Evolutionary conservation across 2,329 filamentous ascomycete species (phyloP).

Genomic region (Pyrenophora seminiperda): DNA sequence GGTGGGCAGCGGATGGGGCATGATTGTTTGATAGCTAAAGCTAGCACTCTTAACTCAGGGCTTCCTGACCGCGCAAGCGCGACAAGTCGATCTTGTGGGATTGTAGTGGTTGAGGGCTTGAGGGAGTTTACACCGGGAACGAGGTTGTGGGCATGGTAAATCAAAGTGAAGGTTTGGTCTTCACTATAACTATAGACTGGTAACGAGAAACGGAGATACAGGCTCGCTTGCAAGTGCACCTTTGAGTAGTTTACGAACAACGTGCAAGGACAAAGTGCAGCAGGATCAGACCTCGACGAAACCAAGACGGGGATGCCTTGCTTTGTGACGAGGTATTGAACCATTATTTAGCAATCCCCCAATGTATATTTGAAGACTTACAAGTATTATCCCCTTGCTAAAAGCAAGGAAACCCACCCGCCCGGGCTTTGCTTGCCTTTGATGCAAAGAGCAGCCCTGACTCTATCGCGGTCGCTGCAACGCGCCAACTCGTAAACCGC

Average conservation of each 20-base stretch:
- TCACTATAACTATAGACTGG: constrained; percentile 13
- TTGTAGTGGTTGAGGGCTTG: neutral
- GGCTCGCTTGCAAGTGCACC: constrained; percentile 13
- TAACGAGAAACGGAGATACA: constrained; percentile 15
- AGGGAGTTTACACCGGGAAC: constrained; percentile 15
- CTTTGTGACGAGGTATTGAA: constrained; percentile 11
- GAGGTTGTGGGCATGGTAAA: constrained; percentile 26
- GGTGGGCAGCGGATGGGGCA: constrained; percentile 19
- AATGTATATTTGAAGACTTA: constrained; percentile 18
- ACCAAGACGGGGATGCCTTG: constrained; percentile 17
- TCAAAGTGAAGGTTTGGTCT: constrained; percentile 20
- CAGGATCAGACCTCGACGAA: constrained; percentile 10
- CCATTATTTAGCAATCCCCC: constrained; percentile 5
- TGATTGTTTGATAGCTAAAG: constrained; percentile 1
- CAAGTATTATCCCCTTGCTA: constrained; percentile 12
- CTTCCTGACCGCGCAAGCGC: constrained; percentile 16
- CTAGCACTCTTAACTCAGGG: constrained; percentile 18
- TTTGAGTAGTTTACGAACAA: constrained; percentile 19
- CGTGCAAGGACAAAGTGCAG: constrained; percentile 13
- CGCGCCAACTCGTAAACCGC: constrained; percentile 11
- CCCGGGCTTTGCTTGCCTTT: constrained; percentile 20
- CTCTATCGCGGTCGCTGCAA: constrained; percentile 6
- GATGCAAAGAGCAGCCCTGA: constrained; percentile 19
- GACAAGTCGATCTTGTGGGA: constrained; percentile 10
- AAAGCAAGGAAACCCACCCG: constrained; percentile 18